Conservation (phyloP, 169 alveolate species). For the Plasmodium coatneyi region DNA sequence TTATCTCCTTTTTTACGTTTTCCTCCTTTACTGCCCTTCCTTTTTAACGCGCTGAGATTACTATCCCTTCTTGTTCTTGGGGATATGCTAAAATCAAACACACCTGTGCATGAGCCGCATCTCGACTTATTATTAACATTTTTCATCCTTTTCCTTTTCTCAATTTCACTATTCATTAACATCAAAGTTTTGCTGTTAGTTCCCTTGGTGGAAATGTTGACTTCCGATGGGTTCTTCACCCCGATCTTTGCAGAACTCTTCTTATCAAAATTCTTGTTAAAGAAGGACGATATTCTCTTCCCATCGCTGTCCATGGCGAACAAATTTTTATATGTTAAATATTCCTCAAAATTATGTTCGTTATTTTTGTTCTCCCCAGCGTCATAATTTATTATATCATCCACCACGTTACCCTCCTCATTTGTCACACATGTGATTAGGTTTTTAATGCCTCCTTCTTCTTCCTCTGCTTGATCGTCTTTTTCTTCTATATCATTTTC, state of each 20-base stretch:
- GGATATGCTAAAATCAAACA: not conserved
- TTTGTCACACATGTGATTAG: not conserved
- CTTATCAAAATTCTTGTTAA: constrained; percentile 39
- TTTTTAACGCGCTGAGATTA: not conserved
- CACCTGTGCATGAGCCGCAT: not conserved
- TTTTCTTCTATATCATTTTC: not conserved
- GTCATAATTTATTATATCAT: not conserved
- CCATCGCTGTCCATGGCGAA: constrained; percentile 45
- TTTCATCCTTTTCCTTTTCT: constrained; percentile 1
- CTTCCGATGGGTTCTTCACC: not conserved
- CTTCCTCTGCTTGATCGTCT: not conserved
- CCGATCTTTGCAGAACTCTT: not conserved
- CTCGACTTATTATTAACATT: not conserved
- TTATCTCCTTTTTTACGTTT: not conserved
- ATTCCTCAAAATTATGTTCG: constrained; percentile 17
- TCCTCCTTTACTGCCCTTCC: not conserved
- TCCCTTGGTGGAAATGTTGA: constrained; percentile 31
- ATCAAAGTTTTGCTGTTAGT: constrained; percentile 16
- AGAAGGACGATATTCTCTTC: constrained; percentile 24
- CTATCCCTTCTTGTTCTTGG: not conserved
- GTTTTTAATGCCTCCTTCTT: not conserved
- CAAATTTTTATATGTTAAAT: constrained; percentile 54
- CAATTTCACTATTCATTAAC: constrained; percentile 31
- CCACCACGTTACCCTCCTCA: not conserved
- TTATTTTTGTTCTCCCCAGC: not conserved